Evolutionary conservation across 1,139 yeast species (phyloP).

Genomic region (Magnusiomyces fungicola): DNA sequence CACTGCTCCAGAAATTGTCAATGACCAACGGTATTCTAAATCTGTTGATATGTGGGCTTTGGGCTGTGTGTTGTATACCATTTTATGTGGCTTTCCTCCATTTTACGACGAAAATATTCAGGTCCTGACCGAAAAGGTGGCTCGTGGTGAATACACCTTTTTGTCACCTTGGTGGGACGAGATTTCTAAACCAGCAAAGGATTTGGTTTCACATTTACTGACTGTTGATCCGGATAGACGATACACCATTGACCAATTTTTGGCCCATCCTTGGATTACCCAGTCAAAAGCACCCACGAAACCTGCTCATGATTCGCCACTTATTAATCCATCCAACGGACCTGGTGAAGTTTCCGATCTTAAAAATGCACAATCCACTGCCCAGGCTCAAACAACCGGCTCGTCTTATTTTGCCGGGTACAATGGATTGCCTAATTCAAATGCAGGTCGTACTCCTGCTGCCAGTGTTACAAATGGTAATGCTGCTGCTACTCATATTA

Average conservation of each 20-base stretch:
- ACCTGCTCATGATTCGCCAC: neutral
- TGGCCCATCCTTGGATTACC: conserved; percentile 79
- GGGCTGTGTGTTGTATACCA: conserved; percentile 86
- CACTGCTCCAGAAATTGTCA: conserved; percentile 92
- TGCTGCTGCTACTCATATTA: neutral
- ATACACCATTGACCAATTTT: conserved; percentile 69
- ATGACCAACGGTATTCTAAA: conserved; percentile 77
- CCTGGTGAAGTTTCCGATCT: conserved; percentile 12
- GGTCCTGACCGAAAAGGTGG: conserved; percentile 71
- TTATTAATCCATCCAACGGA: conserved; percentile 17
- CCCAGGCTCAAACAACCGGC: neutral
- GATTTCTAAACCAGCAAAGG: conserved; percentile 68
- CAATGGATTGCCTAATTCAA: neutral
- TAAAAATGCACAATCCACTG: neutral
- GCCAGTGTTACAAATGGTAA: neutral
- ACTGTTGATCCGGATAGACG: conserved; percentile 78
- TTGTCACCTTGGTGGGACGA: conserved; percentile 98
- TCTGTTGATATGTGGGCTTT: conserved; percentile 95
- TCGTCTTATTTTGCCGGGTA: neutral
- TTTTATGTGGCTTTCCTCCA: conserved; percentile 93
- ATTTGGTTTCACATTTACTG: conserved; percentile 64
- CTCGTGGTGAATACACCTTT: conserved; percentile 75
- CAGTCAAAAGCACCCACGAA: conserved; percentile 14
- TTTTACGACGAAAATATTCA: conserved; percentile 86
- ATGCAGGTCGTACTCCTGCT: neutral